These are phyloP conservation scores for Dryas alaskensis DNA, from an alignment of 306 rosid species.

Conservation along the genomic window DNA sequence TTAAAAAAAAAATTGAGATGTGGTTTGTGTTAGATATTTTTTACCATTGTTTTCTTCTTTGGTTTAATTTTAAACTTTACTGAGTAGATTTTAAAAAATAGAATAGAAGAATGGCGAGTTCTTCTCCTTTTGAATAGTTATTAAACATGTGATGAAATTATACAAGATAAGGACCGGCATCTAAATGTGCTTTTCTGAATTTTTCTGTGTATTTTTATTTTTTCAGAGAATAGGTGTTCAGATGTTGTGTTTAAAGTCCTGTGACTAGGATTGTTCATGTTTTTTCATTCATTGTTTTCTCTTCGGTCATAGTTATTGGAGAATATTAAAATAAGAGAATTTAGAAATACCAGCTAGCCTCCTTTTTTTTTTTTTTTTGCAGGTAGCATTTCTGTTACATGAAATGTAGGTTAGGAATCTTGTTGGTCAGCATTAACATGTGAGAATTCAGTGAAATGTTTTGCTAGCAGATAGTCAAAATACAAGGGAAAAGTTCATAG, in stretches of 20 bases:
- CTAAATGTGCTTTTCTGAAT: not conserved
- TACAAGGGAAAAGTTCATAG: not conserved
- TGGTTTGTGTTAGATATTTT: too few species aligned
- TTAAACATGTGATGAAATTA: too few species aligned
- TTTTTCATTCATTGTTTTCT: not conserved
- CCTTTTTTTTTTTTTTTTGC: not conserved
- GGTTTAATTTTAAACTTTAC: too few species aligned
- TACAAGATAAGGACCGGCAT: not conserved
- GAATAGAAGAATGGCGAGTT: too few species aligned
- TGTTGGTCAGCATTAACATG: not conserved
- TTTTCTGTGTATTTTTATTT: not conserved
- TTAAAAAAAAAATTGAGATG: too few species aligned
- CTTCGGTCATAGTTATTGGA: not conserved
- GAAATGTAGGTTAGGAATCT: not conserved
- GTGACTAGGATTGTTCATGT: not conserved
- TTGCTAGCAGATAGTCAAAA: not conserved
- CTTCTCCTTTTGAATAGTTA: too few species aligned
- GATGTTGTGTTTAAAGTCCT: not conserved
- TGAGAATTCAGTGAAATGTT: not conserved
- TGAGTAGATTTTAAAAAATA: too few species aligned
- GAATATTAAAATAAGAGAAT: not conserved
- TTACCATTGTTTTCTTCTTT: too few species aligned
- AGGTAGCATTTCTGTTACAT: not conserved
- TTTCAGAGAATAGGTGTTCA: not conserved
- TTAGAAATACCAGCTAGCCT: not conserved